Evolutionary conservation across 2,329 filamentous ascomycete species (phyloP), one percentile per base, ranked within the genome.

Genomic region (Botrytis byssoidea): DNA sequence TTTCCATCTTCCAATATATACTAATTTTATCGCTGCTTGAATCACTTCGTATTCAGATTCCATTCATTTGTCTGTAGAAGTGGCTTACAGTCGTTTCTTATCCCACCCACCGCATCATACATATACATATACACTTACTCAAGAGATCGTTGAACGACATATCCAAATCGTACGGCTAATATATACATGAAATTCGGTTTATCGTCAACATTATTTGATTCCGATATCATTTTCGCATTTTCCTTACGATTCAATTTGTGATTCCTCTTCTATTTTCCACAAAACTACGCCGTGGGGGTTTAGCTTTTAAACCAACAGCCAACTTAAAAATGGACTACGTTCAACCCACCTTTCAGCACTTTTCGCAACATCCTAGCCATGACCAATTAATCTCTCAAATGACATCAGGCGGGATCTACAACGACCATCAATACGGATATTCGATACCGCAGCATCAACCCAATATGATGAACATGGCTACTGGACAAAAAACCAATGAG

Each of bases 401-500:
- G 73, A 29, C 73, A 14, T 70, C 74, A 61, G 66, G 60, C 14
- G 60, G 51, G 25, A 77, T 76, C 37, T 67, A 61, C 12, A 76
- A 78, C 35, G 69, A 73, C 25, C 76, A 77, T 32, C 76, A 76
- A 22, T 59, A 76, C 60, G 74, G 71, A 72, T 73, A 78, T 75
- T 70, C 72, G 42, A 64, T 75, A 55, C 60, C 73, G 3, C 77
- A 77, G 8, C 77, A 77, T 64, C 71, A 73, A 32, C 83, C 71
- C 84, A 87, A 74, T 12, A 77, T 79, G 73, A 78, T 79, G 66
- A 65, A 72, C 18, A 75, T 79, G 71, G 75, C 79, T 16, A 74
- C 74, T 48, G 59, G 57, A 35, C 44, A 75, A 8, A 79, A 77
- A 74, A 77, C 75, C n/a, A 79, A 77, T 48, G 80, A 81, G 68